Evolutionary conservation across 2,329 filamentous ascomycete genomes (phyloP), one percentile per base, ranked within the genome.

Genomic region (Kalaharituber pfeilii): DNA sequence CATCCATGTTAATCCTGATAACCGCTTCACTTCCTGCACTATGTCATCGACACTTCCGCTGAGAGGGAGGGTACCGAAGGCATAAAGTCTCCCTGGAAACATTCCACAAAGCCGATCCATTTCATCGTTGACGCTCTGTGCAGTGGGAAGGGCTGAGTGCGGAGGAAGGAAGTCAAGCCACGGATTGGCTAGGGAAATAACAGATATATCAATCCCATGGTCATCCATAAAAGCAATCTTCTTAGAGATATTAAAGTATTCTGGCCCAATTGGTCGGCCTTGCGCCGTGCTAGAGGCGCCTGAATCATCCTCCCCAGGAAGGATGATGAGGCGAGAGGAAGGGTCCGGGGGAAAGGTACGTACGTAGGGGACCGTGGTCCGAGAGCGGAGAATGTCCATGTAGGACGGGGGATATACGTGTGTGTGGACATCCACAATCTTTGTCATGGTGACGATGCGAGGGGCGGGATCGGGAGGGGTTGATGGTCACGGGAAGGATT

Each of bases 201-300:
- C 84, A 1, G 84, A 91, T 59, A 82, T 79, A 67, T 83, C 77
- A 66, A 95, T 94, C 52, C 72, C 72, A 69, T 95, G 88, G 15
- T 74, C 77, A 66, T 86, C 75, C 88, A 95, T 95, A 70, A 95
- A 94, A 50, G 78, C 74, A 13, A 94, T 74, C 65, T 94, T 95
- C 62, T 85, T 75, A 15, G 73, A 70, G 55, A 94, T 80, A 45
- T 86, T 84, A 58, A 81, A 85, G 72, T 89, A 95, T 63, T 88
- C 84, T 0, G 79, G 73, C 22, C 86, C 89, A 44, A 95, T 78
- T 2, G 88, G 87, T 2, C 88, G 80, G 33, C 87, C 88, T 2
- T 84, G 81, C 7, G 78, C 75, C 18, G 62, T 63, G 9, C 53
- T 59, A 22, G 59, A 51, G 45, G 74, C 77, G 20, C 72, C 70